Percentiles rank a stretch among this genome's conserved stretches.
Conservation (phyloP, 2,329 filamentous ascomycete genomes). For the Aspergillus phoenicis region DNA sequence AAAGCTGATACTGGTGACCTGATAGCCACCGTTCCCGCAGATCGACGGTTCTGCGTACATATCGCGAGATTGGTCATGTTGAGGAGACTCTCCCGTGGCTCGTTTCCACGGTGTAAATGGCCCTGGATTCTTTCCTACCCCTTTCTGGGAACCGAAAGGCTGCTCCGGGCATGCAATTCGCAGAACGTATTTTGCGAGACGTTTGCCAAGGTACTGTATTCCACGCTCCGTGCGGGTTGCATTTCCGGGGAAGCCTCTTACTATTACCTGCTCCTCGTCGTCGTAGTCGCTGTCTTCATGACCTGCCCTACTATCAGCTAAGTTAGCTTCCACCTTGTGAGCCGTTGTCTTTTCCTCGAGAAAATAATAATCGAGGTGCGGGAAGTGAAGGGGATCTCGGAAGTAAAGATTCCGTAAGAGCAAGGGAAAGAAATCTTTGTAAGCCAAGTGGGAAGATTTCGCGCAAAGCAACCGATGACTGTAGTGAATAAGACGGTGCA, state of each 20-base stretch:
- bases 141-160: constrained; percentile 73
- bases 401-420: no score
- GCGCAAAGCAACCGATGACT: no score
- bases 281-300: constrained; percentile 44
- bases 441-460: no score
- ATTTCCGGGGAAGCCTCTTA: constrained; percentile 87
- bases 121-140: constrained; percentile 50
- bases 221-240: constrained; percentile 88
- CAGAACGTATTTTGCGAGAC: constrained; percentile 87
- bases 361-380: not conserved
- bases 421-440: no score
- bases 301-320: not conserved
- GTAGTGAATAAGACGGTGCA: not conserved
- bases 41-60: constrained; percentile 46
- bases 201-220: constrained; percentile 95
- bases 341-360: not conserved
- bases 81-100: constrained; percentile 23
- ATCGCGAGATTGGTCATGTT: constrained; percentile 43
- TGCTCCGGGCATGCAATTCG: constrained; percentile 92
- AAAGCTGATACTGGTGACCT: constrained; percentile 93
- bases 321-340: not conserved
- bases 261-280: constrained; percentile 74
- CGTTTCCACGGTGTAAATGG: constrained; percentile 49
- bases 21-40: constrained; percentile 64
- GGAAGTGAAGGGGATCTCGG: not conserved